phyloP scores from a whole-genome alignment of 768 basidiomycete genomes.

The Termitomyces sp. region DNA sequence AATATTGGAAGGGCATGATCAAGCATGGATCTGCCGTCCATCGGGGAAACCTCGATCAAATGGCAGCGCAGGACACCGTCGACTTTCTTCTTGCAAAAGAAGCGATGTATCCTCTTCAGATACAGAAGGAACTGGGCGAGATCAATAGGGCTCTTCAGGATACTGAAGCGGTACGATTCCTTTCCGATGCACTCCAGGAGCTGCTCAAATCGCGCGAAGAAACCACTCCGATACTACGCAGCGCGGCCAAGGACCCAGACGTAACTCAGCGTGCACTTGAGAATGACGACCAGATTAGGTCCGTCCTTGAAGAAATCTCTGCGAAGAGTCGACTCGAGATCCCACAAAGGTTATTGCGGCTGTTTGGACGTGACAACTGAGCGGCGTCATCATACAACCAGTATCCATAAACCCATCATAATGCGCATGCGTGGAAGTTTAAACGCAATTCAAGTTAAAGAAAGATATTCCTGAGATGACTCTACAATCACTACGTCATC shows the following conservation, averaged over 20 bases:
- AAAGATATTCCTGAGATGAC: background rate
- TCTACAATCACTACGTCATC: background rate
- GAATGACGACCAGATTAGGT: constrained; percentile 4
- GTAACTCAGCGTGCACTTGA: background rate
- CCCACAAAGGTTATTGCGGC: constrained; percentile 1
- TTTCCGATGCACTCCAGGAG: constrained; percentile 1
- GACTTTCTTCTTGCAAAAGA: constrained; percentile 14
- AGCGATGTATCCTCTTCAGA: constrained; percentile 7
- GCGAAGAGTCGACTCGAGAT: constrained; percentile 2
- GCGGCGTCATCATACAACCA: background rate
- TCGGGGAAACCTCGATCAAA: constrained; percentile 2
- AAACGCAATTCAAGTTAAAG: background rate
- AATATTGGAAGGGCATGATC: constrained; percentile 11
- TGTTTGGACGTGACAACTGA: background rate
- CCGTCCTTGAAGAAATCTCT: constrained; percentile 1
- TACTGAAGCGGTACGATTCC: constrained; percentile 5
- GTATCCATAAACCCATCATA: background rate
- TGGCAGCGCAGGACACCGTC: constrained; percentile 11
- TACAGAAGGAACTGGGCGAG: constrained; percentile 9
- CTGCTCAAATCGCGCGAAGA: constrained; percentile 5
- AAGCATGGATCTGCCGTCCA: constrained; percentile 5
- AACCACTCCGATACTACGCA: constrained; percentile 4
- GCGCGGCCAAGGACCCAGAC: background rate
- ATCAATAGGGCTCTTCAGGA: constrained; percentile 5
- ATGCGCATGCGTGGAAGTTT: too few relatives aligned